These are phyloP conservation scores for Aspergillus uvarum DNA, from an alignment of 2,329 filamentous ascomycete species.

Conservation along the genomic window DNA sequence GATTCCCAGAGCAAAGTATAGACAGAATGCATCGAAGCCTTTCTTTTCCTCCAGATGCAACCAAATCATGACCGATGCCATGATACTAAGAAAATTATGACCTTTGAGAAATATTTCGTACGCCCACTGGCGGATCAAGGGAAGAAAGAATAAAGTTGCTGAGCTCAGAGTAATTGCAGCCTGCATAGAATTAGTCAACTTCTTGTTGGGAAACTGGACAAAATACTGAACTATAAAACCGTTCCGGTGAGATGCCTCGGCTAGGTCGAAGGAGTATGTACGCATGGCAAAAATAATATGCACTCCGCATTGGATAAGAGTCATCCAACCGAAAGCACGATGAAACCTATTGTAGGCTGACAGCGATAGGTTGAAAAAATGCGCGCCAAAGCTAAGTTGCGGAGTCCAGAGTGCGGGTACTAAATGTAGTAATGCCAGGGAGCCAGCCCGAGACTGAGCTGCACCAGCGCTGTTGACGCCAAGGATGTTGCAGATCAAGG, in stretches of 20 bases:
- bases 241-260: background rate
- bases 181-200: background rate
- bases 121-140: background rate
- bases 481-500: constrained; percentile 4
- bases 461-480: background rate
- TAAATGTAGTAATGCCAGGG: constrained; percentile 3
- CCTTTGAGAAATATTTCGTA: constrained; percentile 4
- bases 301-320: background rate
- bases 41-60: background rate
- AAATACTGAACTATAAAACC: constrained; percentile 4
- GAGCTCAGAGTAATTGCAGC: background rate
- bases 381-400: constrained; percentile 1
- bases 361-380: constrained; percentile 1
- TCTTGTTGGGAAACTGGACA: background rate
- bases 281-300: background rate
- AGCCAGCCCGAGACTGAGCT: background rate
- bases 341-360: constrained; percentile 1
- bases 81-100: background rate
- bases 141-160: background rate
- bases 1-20: background rate
- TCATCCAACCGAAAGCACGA: constrained; percentile 1
- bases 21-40: background rate
- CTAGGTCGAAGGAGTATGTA: background rate
- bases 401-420: background rate
- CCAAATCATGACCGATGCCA: background rate